Conservation (phyloP, 2,329 filamentous ascomycete genomes). For the Teratosphaeria zuluensis region DNA sequence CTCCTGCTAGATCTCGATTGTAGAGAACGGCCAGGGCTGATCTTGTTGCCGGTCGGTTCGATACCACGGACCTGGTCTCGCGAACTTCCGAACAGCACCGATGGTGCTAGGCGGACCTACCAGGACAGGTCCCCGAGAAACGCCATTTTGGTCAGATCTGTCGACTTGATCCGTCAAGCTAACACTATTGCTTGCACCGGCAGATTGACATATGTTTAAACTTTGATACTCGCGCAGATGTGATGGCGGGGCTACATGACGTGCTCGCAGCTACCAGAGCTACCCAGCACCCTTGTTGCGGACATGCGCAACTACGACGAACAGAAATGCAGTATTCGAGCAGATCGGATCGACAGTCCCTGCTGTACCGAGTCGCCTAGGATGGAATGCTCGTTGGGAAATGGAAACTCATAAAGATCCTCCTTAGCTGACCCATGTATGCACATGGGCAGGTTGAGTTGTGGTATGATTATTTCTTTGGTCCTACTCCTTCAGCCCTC, state of each 20-base stretch:
- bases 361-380: background rate
- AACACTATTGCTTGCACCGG: background rate
- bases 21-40: background rate
- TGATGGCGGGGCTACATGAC: background rate
- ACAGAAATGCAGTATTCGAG: background rate
- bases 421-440: background rate
- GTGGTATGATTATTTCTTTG: conserved; percentile 1
- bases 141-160: background rate
- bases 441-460: background rate
- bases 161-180: background rate
- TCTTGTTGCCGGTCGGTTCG: background rate
- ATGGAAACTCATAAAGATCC: background rate
- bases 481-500: conserved; percentile 1
- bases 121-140: background rate
- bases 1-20: background rate
- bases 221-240: background rate
- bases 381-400: background rate
- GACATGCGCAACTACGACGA: background rate
- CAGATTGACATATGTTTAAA: background rate
- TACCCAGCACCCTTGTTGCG: background rate
- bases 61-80: background rate
- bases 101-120: background rate
- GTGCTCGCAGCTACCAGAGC: background rate
- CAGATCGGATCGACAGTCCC: background rate
- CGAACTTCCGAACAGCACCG: background rate